Conservation (phyloP, 2,329 filamentous ascomycete species). For the Esteya vermicola region DNA sequence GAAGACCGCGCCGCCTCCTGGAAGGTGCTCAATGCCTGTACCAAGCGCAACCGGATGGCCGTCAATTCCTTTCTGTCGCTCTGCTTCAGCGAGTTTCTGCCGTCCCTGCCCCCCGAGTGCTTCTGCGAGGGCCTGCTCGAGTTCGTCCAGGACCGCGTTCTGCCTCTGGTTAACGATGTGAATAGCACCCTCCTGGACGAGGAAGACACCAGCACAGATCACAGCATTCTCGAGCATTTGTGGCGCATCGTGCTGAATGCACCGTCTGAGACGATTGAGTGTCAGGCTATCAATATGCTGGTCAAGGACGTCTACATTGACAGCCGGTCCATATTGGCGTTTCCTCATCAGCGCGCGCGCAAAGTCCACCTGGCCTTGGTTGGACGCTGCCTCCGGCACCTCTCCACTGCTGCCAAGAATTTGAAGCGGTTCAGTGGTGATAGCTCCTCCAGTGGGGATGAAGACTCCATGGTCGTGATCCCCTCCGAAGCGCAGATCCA, state of each 20-base stretch:
- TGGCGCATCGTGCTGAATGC: slow-evolving; percentile 70
- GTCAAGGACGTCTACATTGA: slow-evolving; percentile 56
- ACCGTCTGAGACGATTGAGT: slow-evolving; percentile 49
- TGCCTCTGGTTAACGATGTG: slow-evolving; percentile 29
- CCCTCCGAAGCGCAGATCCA: slow-evolving; percentile 30
- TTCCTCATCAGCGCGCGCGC: slow-evolving; percentile 34
- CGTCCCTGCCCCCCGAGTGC: slow-evolving; percentile 37
- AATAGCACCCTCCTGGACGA: slow-evolving; percentile 30
- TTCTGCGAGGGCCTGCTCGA: slow-evolving; percentile 49
- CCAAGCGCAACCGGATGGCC: slow-evolving; percentile 26
- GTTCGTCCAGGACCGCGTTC: slow-evolving; percentile 41
- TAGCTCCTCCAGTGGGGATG: slow-evolving; percentile 26
- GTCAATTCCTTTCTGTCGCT: slow-evolving; percentile 45
- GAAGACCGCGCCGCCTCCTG: slow-evolving; percentile 55
- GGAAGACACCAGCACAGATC: slow-evolving; percentile 35
- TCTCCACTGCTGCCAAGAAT: slow-evolving; percentile 46
- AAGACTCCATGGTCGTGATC: slow-evolving; percentile 38
- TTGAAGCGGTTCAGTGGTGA: slow-evolving; percentile 33
- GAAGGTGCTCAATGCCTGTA: slow-evolving; percentile 43
- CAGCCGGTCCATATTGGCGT: slow-evolving; percentile 32
- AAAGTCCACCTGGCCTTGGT: slow-evolving; percentile 57
- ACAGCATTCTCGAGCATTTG: slow-evolving; percentile 52
- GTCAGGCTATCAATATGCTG: slow-evolving; percentile 52
- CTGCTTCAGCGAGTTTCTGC: slow-evolving; percentile 43
- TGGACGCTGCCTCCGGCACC: slow-evolving; percentile 56